phyloP scores from a whole-genome alignment of 768 basidiomycete genomes.

The Rubroboletus satanas region DNA sequence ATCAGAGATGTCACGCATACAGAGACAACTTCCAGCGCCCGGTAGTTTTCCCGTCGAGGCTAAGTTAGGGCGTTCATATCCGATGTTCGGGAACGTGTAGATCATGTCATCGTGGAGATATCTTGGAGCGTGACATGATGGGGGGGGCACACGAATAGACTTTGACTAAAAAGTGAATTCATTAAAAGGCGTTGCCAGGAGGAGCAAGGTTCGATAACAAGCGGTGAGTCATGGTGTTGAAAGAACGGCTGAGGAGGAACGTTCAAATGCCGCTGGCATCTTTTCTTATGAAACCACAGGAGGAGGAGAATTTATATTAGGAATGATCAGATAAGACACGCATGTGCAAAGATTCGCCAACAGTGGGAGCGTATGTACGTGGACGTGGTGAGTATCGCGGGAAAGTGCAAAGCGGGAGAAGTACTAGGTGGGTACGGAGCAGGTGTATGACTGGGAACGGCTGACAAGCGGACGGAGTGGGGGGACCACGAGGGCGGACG shows the following conservation, averaged over 20 bases:
- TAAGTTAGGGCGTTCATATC: constrained; percentile 32
- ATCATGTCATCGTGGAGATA: constrained; percentile 21
- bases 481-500: background rate
- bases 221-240: constrained; percentile 17
- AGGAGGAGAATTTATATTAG: constrained; percentile 28
- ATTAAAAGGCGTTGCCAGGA: constrained; percentile 31
- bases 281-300: constrained; percentile 16
- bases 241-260: constrained; percentile 14
- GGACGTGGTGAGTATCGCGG: constrained; percentile 6
- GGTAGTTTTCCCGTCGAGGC: constrained; percentile 57
- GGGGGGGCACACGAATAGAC: constrained; percentile 21
- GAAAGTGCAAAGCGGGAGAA: constrained; percentile 15
- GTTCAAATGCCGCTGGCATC: constrained; percentile 25
- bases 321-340: constrained; percentile 27
- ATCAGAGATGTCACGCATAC: constrained; percentile 6
- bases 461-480: constrained; percentile 1
- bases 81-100: constrained; percentile 25
- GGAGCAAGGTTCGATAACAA: constrained; percentile 11
- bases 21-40: constrained; percentile 70
- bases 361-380: constrained; percentile 7
- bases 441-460: constrained; percentile 7
- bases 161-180: constrained; percentile 19
- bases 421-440: constrained; percentile 12
- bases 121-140: constrained; percentile 13
- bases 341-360: constrained; percentile 7